Percentiles rank a stretch among this genome's conserved stretches.
Evolutionary conservation across 2,329 filamentous ascomycete genomes (phyloP).

Genomic region (Diaporthe caulivora): DNA sequence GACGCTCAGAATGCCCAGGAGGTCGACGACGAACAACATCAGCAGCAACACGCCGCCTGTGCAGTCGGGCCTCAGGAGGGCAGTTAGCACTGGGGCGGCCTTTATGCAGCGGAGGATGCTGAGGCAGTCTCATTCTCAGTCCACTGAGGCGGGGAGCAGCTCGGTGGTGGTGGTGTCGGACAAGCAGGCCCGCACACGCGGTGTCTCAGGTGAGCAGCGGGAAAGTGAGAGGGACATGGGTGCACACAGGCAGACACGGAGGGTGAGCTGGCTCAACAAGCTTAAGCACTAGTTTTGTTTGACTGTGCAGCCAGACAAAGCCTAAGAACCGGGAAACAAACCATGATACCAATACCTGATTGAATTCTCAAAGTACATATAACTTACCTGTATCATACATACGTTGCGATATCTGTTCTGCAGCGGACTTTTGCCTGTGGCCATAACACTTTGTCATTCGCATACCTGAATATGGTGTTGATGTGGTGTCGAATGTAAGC

Average conservation of each 20-base stretch:
- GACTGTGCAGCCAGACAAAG: background rate
- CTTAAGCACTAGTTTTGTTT: slow-evolving; percentile 38
- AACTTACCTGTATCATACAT: background rate
- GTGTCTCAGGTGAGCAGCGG: background rate
- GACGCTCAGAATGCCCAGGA: slow-evolving; percentile 37
- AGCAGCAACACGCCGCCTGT: background rate
- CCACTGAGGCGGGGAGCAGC: background rate
- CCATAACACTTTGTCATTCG: background rate
- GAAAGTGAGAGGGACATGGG: background rate
- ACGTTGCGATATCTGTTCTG: too few species aligned
- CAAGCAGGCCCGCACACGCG: background rate
- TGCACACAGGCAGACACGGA: slow-evolving; percentile 34
- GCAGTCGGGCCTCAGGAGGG: slow-evolving; percentile 48
- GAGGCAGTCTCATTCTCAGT: slow-evolving; percentile 37
- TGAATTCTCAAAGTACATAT: background rate
- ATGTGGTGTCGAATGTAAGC: background rate
- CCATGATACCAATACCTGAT: slow-evolving; percentile 28
- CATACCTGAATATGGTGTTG: background rate
- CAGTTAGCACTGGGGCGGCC: slow-evolving; percentile 60
- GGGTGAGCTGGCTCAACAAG: slow-evolving; percentile 40
- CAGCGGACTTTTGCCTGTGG: background rate
- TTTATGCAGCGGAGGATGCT: slow-evolving; percentile 57
- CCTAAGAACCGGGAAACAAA: background rate
- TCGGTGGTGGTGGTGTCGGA: background rate
- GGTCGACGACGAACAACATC: slow-evolving; percentile 35